Percentiles rank a stretch among this genome's conserved stretches.
These are phyloP conservation scores for Hyphopichia burtonii DNA, from an alignment of 1,139 yeast species.

Conservation along the genomic window DNA sequence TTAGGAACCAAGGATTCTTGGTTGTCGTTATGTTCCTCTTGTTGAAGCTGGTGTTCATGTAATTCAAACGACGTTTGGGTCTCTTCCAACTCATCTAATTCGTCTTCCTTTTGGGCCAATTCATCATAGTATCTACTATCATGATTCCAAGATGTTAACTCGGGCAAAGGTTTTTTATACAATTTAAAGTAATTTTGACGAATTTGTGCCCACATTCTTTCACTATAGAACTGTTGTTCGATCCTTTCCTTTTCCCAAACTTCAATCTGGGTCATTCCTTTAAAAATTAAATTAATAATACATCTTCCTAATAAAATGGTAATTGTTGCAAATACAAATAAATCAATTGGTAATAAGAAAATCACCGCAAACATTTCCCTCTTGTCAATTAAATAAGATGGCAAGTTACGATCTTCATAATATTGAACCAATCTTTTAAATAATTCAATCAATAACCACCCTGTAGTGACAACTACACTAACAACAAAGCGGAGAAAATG, in stretches of 20 bases:
- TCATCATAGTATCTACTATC: slow-evolving; percentile 18
- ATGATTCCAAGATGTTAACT: slow-evolving; percentile 48
- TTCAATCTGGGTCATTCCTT: slow-evolving; percentile 91
- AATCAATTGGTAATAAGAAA: slow-evolving; percentile 52
- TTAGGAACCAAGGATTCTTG: slow-evolving; percentile 16
- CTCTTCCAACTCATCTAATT: slow-evolving; percentile 7
- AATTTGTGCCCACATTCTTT: slow-evolving; percentile 51
- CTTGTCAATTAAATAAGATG: slow-evolving; percentile 57
- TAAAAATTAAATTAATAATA: slow-evolving; percentile 48
- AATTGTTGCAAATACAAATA: slow-evolving; percentile 61
- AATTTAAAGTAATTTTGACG: slow-evolving; percentile 43
- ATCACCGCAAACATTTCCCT: slow-evolving; percentile 57
- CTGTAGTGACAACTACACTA: slow-evolving; percentile 63
- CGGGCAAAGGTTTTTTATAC: slow-evolving; percentile 46
- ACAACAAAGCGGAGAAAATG: slow-evolving; percentile 77
- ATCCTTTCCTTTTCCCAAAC: slow-evolving; percentile 88
- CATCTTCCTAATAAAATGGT: slow-evolving; percentile 62
- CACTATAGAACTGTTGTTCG: slow-evolving; percentile 58
- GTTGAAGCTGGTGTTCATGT: slow-evolving; percentile 1
- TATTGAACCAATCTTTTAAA: slow-evolving; percentile 39
- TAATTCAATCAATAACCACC: slow-evolving; percentile 46
- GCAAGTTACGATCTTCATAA: slow-evolving; percentile 55
- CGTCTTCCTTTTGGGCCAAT: slow-evolving; percentile 11
- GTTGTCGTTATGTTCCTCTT: slow-evolving; percentile 2
- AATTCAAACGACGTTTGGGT: slow-evolving; percentile 11